phyloP scores from a whole-genome alignment of 257 asterid species.

The Parsonsia alboflavescens region DNA sequence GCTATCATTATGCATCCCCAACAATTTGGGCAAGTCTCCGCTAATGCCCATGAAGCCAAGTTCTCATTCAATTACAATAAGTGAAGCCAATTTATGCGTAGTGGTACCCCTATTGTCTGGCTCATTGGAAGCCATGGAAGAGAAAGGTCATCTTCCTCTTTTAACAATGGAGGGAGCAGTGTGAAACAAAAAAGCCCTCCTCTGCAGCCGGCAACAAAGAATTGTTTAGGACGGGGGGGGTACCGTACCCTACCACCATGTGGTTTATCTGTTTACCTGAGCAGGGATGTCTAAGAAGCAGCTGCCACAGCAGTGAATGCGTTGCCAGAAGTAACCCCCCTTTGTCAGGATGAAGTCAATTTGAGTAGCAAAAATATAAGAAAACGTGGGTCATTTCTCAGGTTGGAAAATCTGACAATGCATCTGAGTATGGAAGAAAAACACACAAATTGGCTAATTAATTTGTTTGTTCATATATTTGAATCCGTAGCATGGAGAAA shows the following conservation, averaged over 20 bases:
- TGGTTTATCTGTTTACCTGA: slow-evolving; percentile 14
- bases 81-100: neutral
- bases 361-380: neutral
- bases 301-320: slow-evolving; percentile 12
- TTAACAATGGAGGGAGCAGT: neutral
- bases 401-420: slow-evolving; percentile 15
- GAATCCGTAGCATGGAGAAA: slow-evolving; percentile 16
- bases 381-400: neutral
- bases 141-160: neutral
- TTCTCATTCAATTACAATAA: neutral
- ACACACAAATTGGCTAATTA: neutral
- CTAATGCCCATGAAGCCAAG: neutral
- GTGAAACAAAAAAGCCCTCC: neutral
- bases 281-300: slow-evolving; percentile 21
- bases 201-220: neutral
- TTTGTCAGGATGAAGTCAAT: neutral
- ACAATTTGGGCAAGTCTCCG: neutral
- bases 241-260: slow-evolving; percentile 12
- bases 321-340: neutral
- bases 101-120: neutral
- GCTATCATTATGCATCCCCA: neutral
- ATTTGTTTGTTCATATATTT: neutral
- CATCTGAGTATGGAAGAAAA: neutral
- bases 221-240: neutral
- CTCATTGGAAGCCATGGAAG: neutral